Percentiles rank a stretch among this genome's conserved stretches.
phyloP scores from a whole-genome alignment of 2,329 filamentous ascomycete species.

The Trichoderma koningii region DNA sequence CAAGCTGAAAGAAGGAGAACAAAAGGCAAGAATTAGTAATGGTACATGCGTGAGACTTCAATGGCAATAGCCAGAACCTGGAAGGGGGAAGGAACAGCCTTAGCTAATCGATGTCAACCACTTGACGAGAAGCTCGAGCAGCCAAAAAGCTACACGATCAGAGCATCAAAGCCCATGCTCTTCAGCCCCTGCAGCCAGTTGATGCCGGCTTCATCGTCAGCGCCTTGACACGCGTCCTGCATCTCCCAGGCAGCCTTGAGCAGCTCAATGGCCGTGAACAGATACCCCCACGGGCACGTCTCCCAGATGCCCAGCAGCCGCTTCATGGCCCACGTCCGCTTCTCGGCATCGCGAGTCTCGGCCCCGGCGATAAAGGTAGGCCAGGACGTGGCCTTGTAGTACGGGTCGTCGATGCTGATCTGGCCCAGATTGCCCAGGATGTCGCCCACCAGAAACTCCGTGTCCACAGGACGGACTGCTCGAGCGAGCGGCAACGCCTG shows the following conservation, averaged over 20 bases:
- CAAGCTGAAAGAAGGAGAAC: neutral
- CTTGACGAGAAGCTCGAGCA: neutral
- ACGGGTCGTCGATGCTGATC: conserved; percentile 50
- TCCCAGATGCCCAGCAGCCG: conserved; percentile 49
- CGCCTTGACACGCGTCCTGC: conserved; percentile 40
- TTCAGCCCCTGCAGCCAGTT: conserved; percentile 50
- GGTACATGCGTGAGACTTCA: neutral
- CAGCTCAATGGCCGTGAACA: conserved; percentile 53
- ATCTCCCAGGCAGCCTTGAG: conserved; percentile 51
- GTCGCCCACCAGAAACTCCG: conserved; percentile 50
- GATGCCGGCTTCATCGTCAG: conserved; percentile 30
- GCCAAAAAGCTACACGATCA: conserved; percentile 45
- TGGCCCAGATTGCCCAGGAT: conserved; percentile 54
- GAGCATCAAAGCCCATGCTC: conserved; percentile 47
- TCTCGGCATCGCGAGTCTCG: conserved; percentile 51
- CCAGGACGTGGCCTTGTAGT: conserved; percentile 64
- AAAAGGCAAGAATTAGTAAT: neutral
- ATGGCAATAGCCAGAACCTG: neutral
- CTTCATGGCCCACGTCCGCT: conserved; percentile 54
- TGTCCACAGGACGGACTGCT: conserved; percentile 43
- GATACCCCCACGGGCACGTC: conserved; percentile 53
- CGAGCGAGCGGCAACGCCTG: conserved; percentile 46
- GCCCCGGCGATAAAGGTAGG: conserved; percentile 60
- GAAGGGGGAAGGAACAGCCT: neutral
- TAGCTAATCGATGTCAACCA: neutral